These are phyloP conservation scores for barley (Hordeum vulgare) DNA, from an alignment of 176 grass and related monocot species.

Conservation along the genomic window DNA sequence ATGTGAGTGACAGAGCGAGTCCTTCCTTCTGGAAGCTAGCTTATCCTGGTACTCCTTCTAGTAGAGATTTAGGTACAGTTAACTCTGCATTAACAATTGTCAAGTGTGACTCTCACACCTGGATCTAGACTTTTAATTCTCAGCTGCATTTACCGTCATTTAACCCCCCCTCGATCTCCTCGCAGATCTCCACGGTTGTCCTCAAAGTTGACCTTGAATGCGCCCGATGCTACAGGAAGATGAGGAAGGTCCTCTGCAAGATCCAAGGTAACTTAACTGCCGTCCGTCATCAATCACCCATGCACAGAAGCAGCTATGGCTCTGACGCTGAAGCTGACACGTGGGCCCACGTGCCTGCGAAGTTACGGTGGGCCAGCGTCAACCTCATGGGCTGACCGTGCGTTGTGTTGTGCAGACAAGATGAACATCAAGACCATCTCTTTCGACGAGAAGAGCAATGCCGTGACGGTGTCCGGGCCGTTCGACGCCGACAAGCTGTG, in stretches of 20 bases:
- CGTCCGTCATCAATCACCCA: background rate
- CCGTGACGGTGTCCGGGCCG: slow-evolving; percentile 60
- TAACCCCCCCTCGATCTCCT: slow-evolving; percentile 13
- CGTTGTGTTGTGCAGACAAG: slow-evolving; percentile 36
- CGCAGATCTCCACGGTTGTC: slow-evolving; percentile 66
- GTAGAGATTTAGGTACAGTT: slow-evolving; percentile 3
- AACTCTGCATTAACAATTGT: background rate
- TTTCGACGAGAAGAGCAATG: slow-evolving; percentile 72
- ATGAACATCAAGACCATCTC: slow-evolving; percentile 58
- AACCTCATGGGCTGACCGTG: background rate
- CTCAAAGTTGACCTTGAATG: slow-evolving; percentile 88
- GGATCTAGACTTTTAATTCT: slow-evolving; percentile 18
- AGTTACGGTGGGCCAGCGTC: background rate
- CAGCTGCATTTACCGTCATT: slow-evolving; percentile 1
- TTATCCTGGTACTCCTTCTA: background rate
- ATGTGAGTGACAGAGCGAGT: background rate
- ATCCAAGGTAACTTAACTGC: slow-evolving; percentile 55
- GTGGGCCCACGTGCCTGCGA: background rate
- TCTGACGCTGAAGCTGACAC: no score
- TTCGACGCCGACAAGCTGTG: slow-evolving; percentile 62
- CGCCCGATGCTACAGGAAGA: slow-evolving; percentile 70
- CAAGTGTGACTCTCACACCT: background rate
- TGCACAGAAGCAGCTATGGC: background rate
- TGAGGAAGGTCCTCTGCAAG: slow-evolving; percentile 69
- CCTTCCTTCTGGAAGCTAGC: background rate